phyloP scores from a whole-genome alignment of 345 rosid species.

The Hibiscus trionum region DNA sequence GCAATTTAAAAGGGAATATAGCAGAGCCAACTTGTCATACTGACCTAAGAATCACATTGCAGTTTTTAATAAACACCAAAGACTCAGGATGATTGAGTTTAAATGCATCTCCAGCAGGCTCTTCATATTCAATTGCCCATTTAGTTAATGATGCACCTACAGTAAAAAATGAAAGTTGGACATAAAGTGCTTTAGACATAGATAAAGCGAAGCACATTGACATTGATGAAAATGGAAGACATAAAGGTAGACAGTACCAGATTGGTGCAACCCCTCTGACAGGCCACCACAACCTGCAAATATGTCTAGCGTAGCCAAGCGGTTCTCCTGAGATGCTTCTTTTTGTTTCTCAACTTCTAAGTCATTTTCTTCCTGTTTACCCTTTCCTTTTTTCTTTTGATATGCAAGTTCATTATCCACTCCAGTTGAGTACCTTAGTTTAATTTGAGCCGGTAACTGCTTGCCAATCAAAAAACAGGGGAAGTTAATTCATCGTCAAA shows the following conservation, averaged over 20 bases:
- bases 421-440: constrained; percentile 41
- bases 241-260: constrained; percentile 25
- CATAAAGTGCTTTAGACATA: neutral
- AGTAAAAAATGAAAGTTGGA: neutral
- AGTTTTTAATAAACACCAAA: constrained; percentile 58
- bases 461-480: neutral
- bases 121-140: constrained; percentile 94
- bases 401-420: constrained; percentile 33
- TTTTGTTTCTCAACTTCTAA: constrained; percentile 20
- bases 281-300: constrained; percentile 81
- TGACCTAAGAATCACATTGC: constrained; percentile 81
- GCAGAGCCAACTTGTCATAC: neutral
- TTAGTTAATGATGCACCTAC: constrained; percentile 63
- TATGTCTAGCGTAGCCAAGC: constrained; percentile 50
- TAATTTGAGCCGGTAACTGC: constrained; percentile 52
- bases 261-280: constrained; percentile 46
- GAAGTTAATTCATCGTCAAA: neutral
- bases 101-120: constrained; percentile 83
- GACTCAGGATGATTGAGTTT: constrained; percentile 58
- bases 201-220: neutral
- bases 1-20: neutral
- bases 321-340: constrained; percentile 21
- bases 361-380: constrained; percentile 40
- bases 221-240: neutral
- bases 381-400: constrained; percentile 75